Evolutionary conservation across 441 rosid genomes (phyloP).

Genomic region (Populus hybrid): DNA sequence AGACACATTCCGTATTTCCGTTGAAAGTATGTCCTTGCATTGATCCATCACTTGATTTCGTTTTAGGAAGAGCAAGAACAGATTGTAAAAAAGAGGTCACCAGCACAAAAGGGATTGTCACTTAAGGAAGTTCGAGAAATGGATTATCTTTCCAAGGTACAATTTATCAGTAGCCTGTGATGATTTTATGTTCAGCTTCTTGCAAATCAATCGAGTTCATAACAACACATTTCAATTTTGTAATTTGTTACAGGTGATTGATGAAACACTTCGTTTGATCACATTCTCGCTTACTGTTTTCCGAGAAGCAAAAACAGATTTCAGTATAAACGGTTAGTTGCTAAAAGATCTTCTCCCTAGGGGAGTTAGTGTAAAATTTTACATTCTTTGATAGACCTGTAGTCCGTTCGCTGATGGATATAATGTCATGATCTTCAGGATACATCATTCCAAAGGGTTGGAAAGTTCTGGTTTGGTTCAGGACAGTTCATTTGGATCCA

Average conservation of each 20-base stretch:
- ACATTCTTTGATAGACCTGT: too few relatives aligned
- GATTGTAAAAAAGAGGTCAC: constrained; percentile 42
- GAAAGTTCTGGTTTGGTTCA: constrained; percentile 83
- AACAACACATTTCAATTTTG: not conserved
- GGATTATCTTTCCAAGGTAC: constrained; percentile 68
- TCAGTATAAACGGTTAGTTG: constrained; percentile 50
- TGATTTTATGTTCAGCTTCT: not conserved
- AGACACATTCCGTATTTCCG: not conserved
- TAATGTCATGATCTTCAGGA: constrained; percentile 33
- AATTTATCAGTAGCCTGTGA: not conserved
- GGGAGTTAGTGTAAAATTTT: too few relatives aligned
- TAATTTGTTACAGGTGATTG: constrained; percentile 51
- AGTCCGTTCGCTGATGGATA: not conserved
- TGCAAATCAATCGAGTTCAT: not conserved
- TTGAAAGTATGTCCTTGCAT: not conserved
- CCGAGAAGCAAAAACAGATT: constrained; percentile 65
- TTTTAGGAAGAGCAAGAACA: constrained; percentile 69
- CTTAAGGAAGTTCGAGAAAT: constrained; percentile 74
- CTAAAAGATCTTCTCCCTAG: not conserved
- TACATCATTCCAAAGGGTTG: constrained; percentile 80
- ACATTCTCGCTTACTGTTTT: constrained; percentile 71
- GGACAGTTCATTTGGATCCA: constrained; percentile 64
- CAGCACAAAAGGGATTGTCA: constrained; percentile 48
- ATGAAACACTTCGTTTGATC: constrained; percentile 69
- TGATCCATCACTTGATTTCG: not conserved